phyloP scores from a whole-genome alignment of 768 basidiomycete genomes.

The Calvatia gigantea region DNA sequence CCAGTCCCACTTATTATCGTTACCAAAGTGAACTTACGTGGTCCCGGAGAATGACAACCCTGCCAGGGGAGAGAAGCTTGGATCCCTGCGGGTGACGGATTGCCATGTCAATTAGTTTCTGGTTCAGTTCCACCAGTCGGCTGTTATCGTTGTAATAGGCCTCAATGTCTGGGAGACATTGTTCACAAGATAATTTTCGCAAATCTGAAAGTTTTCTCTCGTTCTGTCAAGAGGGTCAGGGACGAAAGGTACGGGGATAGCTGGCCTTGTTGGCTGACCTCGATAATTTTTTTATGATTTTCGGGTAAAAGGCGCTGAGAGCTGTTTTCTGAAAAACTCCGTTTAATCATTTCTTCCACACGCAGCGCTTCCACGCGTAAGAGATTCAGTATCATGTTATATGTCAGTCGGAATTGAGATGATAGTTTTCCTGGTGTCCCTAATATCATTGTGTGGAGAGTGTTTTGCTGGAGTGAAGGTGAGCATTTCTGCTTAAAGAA shows the following conservation, averaged over 20 bases:
- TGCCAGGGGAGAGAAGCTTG: slow-evolving; percentile 67
- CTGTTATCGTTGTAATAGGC: slow-evolving; percentile 70
- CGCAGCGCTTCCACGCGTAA: slow-evolving; percentile 92
- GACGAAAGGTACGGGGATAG: slow-evolving; percentile 8
- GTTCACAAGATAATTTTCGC: slow-evolving; percentile 61
- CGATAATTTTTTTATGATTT: slow-evolving; percentile 82
- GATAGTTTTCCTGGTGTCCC: slow-evolving; percentile 90
- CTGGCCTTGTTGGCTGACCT: slow-evolving; percentile 45
- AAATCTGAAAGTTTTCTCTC: slow-evolving; percentile 65
- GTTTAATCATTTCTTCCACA: slow-evolving; percentile 99
- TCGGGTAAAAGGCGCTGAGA: slow-evolving; percentile 91
- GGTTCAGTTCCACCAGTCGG: slow-evolving; percentile 61
- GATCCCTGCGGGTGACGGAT: slow-evolving; percentile 56
- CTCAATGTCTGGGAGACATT: slow-evolving; percentile 72
- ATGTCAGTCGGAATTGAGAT: slow-evolving; percentile 96
- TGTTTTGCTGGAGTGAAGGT: slow-evolving; percentile 54
- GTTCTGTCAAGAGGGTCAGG: slow-evolving; percentile 44
- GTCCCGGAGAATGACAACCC: slow-evolving; percentile 82
- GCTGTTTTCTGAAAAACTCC: slow-evolving; percentile 97
- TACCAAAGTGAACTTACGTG: slow-evolving; percentile 46
- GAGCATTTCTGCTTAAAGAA: not conserved
- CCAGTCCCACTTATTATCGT: not conserved
- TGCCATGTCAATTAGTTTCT: slow-evolving; percentile 57
- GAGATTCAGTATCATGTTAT: slow-evolving; percentile 98
- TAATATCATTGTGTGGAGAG: slow-evolving; percentile 85